Evolutionary conservation across 805 yeast genomes (phyloP).

Genomic region (Ogataea nitratoaversa): DNA sequence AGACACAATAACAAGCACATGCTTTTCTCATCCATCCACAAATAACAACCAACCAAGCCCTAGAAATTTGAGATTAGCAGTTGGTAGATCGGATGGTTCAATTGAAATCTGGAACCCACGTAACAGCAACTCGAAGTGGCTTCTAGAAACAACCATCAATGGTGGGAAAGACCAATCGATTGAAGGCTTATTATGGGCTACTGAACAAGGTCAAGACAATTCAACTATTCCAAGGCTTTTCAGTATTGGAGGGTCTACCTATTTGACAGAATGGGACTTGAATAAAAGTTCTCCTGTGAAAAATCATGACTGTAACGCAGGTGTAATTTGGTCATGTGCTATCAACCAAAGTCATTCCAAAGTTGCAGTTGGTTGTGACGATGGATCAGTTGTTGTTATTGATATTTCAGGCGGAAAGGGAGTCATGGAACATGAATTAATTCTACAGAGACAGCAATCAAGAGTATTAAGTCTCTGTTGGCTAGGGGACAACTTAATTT

Average conservation of each 20-base stretch:
- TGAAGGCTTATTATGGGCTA: slow-evolving; percentile 85
- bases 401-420: slow-evolving; percentile 89
- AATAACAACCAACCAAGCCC: slow-evolving; percentile 39
- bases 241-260: slow-evolving; percentile 91
- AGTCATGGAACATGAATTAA: slow-evolving; percentile 65
- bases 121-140: slow-evolving; percentile 58
- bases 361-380: slow-evolving; percentile 91
- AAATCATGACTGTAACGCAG: slow-evolving; percentile 87
- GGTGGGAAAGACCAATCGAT: slow-evolving; percentile 84
- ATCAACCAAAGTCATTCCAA: slow-evolving; percentile 55
- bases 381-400: slow-evolving; percentile 81
- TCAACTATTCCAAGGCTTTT: slow-evolving; percentile 60
- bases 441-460: slow-evolving; percentile 79
- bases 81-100: slow-evolving; percentile 91
- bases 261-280: slow-evolving; percentile 89
- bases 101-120: slow-evolving; percentile 92
- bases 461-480: slow-evolving; percentile 78
- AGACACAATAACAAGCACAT: slow-evolving; percentile 74
- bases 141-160: slow-evolving; percentile 64
- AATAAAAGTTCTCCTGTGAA: slow-evolving; percentile 63
- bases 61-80: slow-evolving; percentile 69
- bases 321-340: slow-evolving; percentile 87
- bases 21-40: slow-evolving; percentile 62
- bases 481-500: slow-evolving; percentile 58
- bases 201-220: slow-evolving; percentile 35